Conservation (phyloP, 2,329 filamentous ascomycete species). For the Incumbomyces delicatus region DNA sequence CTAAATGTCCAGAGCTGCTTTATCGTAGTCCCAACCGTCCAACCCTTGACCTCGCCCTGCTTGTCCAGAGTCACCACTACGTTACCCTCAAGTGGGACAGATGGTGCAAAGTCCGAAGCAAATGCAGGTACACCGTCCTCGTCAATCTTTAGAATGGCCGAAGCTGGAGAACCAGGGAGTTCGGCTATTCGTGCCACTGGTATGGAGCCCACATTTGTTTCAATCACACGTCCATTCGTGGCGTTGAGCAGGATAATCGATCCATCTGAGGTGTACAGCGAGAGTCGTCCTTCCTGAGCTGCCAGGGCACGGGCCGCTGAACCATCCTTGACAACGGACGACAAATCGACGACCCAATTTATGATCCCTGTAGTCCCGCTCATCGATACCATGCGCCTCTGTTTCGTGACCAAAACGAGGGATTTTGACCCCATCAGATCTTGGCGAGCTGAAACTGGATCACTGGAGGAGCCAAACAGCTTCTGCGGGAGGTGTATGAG, state of each 20-base stretch:
- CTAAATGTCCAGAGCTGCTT: constrained; percentile 62
- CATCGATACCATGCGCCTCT: constrained; percentile 69
- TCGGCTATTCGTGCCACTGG: constrained; percentile 12
- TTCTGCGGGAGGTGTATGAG: constrained; percentile 59
- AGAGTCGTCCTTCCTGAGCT: constrained; percentile 50
- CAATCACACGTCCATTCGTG: constrained; percentile 33
- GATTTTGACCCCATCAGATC: constrained; percentile 84
- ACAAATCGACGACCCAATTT: constrained; percentile 60
- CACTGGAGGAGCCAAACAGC: constrained; percentile 37
- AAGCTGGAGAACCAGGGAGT: constrained; percentile 14
- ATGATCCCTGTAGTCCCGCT: constrained; percentile 49
- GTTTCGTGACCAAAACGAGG: constrained; percentile 67
- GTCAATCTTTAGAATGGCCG: constrained; percentile 25
- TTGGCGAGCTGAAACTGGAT: constrained; percentile 40
- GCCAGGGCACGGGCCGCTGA: constrained; percentile 58
- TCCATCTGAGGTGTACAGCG: constrained; percentile 51
- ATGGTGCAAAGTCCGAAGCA: constrained; percentile 22
- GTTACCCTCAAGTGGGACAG: constrained; percentile 23
- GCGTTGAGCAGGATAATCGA: constrained; percentile 47
- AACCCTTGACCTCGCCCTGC: constrained; percentile 34
- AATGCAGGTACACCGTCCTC: constrained; percentile 26
- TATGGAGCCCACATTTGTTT: constrained; percentile 15
- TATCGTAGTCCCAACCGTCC: constrained; percentile 29
- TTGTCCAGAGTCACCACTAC: constrained; percentile 33
- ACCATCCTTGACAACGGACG: constrained; percentile 46